Evolutionary conservation across 352 stramenopile genomes (phyloP).

Genomic region (Plasmopara muralis): DNA sequence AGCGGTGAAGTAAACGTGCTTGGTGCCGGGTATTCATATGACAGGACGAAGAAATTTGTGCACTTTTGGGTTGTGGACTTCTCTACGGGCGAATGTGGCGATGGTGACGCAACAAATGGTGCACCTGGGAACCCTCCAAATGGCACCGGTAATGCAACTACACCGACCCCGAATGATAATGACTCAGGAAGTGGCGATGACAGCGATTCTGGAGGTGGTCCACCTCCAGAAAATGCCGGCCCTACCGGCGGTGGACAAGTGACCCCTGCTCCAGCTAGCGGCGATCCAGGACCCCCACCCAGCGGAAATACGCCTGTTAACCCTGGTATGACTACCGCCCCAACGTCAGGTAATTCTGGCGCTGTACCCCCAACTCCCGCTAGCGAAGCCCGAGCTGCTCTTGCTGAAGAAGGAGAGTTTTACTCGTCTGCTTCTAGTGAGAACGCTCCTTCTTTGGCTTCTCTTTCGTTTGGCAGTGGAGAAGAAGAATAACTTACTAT

Average conservation of each 20-base stretch:
- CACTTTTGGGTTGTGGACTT: constrained; percentile 39
- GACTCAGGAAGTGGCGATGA: neutral
- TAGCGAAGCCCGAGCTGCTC: neutral
- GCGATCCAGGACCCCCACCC: neutral
- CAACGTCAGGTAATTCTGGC: neutral
- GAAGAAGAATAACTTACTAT: no score
- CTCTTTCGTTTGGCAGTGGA: no score
- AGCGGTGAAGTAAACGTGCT: constrained; percentile 22
- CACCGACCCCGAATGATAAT: neutral
- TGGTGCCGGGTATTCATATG: constrained; percentile 30
- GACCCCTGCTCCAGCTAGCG: neutral
- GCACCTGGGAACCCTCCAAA: neutral
- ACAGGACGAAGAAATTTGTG: constrained; percentile 28
- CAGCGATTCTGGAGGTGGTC: neutral
- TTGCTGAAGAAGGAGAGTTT: neutral
- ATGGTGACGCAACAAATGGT: neutral
- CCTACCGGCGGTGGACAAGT: neutral
- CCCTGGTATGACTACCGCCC: neutral
- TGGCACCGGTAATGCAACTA: neutral
- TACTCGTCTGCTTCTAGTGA: no score
- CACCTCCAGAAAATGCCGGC: neutral
- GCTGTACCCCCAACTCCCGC: neutral
- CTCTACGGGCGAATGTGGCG: constrained; percentile 22
- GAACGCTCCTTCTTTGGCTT: no score
- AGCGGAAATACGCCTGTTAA: neutral